Evolutionary conservation across 2,329 filamentous ascomycete genomes (phyloP).

Genomic region (Westerdykella sp.): DNA sequence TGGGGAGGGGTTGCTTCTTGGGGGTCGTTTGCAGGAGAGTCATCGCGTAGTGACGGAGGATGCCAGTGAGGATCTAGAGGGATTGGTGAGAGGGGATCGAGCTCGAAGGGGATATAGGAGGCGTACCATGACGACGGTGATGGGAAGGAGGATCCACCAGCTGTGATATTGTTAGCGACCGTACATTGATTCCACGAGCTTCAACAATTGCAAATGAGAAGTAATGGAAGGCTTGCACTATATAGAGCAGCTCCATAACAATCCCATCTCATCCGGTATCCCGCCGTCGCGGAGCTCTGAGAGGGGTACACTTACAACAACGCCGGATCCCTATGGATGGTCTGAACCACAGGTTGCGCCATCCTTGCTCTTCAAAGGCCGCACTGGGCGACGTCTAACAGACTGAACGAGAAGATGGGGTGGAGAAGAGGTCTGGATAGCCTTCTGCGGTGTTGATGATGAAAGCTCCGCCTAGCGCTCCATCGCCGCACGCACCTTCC

Average conservation of each 20-base stretch:
- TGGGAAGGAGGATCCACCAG: constrained; percentile 98
- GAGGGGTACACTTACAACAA: constrained; percentile 65
- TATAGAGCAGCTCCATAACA: not conserved
- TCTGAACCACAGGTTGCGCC: constrained; percentile 82
- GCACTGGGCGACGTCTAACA: not conserved
- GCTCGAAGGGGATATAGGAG: not conserved
- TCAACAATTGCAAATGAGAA: too few species aligned
- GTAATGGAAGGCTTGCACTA: not conserved
- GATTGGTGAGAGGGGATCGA: constrained; percentile 9
- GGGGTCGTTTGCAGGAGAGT: constrained; percentile 81
- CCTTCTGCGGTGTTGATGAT: constrained; percentile 11
- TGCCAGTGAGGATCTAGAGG: constrained; percentile 74
- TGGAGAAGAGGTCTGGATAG: constrained; percentile 9
- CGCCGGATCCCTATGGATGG: constrained; percentile 97
- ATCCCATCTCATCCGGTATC: not conserved
- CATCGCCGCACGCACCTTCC: constrained; percentile 15
- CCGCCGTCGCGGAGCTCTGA: too few species aligned
- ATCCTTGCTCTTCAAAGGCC: constrained; percentile 46
- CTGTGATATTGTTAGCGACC: constrained; percentile 45
- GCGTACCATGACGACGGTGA: constrained; percentile 88
- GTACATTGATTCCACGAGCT: not conserved
- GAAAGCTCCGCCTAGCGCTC: constrained; percentile 24
- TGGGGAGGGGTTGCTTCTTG: constrained; percentile 69
- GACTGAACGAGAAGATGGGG: not conserved
- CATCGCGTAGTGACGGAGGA: constrained; percentile 92